phyloP scores from a whole-genome alignment of 1,139 yeast genomes.

The Candida mesenterica region DNA sequence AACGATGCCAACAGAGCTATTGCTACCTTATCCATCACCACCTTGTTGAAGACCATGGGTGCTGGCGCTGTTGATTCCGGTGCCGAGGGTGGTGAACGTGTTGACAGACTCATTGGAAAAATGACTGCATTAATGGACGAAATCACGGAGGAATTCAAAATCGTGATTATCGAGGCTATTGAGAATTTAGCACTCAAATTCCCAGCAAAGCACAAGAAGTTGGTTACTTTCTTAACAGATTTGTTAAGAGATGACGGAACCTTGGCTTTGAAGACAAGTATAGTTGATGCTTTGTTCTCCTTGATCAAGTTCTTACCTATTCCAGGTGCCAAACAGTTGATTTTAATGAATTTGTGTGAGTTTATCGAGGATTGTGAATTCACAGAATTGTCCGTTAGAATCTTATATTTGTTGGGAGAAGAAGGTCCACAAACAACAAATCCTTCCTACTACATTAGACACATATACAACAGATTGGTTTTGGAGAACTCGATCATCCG shows the following conservation, averaged over 20 bases:
- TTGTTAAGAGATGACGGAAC: conserved; percentile 92
- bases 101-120: conserved; percentile 83
- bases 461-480: conserved; percentile 94
- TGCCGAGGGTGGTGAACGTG: conserved; percentile 55
- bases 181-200: conserved; percentile 89
- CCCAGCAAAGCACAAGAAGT: conserved; percentile 83
- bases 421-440: conserved; percentile 88
- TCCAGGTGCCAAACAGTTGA: conserved; percentile 72
- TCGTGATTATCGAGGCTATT: conserved; percentile 92
- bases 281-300: conserved; percentile 90
- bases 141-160: conserved; percentile 92
- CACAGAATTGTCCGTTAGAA: conserved; percentile 88
- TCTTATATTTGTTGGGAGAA: conserved; percentile 85
- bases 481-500: conserved; percentile 93
- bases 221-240: conserved; percentile 80
- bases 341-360: conserved; percentile 88
- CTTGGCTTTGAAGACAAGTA: conserved; percentile 75
- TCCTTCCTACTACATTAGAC: conserved; percentile 91
- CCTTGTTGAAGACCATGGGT: conserved; percentile 91
- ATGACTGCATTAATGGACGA: conserved; percentile 90
- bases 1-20: conserved; percentile 87
- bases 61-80: conserved; percentile 47
- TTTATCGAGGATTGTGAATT: conserved; percentile 98
- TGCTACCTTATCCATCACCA: conserved; percentile 98
- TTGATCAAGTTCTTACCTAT: conserved; percentile 81